Base-by-base conservation (phyloP, 768 basidiomycete species). In the Xerocomellus chrysenteron region DNA sequence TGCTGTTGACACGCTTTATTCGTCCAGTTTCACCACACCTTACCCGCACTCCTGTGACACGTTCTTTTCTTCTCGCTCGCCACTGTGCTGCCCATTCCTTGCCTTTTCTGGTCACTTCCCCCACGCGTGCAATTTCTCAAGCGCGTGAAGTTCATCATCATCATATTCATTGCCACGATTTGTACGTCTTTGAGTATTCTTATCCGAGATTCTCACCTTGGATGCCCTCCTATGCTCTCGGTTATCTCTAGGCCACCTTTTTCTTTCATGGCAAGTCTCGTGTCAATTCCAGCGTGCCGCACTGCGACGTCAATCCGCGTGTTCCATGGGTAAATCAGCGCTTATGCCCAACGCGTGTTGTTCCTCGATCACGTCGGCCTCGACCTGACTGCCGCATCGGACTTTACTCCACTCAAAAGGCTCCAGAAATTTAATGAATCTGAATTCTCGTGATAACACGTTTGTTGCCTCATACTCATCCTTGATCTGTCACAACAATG, bases 331-430 rank as follows among this genome's bases (percentile, higher is more conserved):
- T 75, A 73, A 77, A 75, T 75, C 75, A 75, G 76, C 76, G 76
- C 78, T 80, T 78, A 76, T 75, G 68, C 66, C 65, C 61, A 73
- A 80, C 85, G 81, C 84, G 80, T 87, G 86, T 80, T 75, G 77
- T 76, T 73, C 74, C 76, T 80, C 83, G 86, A 90, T 88, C 86
- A 80, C 68, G 71, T 75, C 77, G 77, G 78, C 78, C 80, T 78
- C 76, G 76, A 76, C 66, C 76, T 77, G 78, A 71, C 73, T 77
- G 79, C 65, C 61, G 47, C 67, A 69, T 81, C 82, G 83, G 84
- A 78, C 74, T 73, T 79, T 80, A 78, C 85, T 87, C 87, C 86
- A 90, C 86, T 78, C 75, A 80, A 82, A 82, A 81, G 74, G 71
- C 77, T 77, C 76, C 76, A 74, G 76, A 67, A 71, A 68, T 72